phyloP scores from a whole-genome alignment of 2,329 filamentous ascomycete species.

The Colletotrichum sp. region DNA sequence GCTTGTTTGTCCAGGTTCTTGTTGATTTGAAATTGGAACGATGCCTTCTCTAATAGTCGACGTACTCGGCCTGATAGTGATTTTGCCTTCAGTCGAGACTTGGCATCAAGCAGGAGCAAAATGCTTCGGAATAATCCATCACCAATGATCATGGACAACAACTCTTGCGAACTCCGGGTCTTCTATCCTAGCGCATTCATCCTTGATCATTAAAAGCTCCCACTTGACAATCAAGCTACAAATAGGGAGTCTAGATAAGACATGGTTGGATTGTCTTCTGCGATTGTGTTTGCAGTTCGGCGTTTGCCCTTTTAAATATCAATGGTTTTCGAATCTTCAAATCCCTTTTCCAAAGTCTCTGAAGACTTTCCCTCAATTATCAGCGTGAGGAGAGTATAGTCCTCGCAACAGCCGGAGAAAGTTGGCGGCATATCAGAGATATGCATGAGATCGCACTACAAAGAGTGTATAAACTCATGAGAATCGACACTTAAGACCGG shows the following conservation, averaged over 20 bases:
- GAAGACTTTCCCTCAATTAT: rapidly evolving
- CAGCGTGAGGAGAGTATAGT: rapidly evolving
- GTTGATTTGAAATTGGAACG: too few species aligned
- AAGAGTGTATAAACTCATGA: neutral
- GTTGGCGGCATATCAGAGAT: neutral
- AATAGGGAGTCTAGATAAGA: neutral
- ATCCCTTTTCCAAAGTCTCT: neutral
- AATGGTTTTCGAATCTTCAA: neutral
- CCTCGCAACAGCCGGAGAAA: neutral
- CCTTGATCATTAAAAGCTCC: neutral
- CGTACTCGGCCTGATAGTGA: too few species aligned
- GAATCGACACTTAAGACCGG: neutral
- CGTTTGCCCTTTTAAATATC: neutral
- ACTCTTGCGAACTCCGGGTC: too few species aligned
- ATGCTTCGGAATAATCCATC: too few species aligned
- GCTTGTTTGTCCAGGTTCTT: rapidly evolving
- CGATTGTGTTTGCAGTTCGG: neutral
- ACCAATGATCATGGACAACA: too few species aligned
- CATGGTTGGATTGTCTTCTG: neutral
- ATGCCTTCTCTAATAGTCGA: too few species aligned
- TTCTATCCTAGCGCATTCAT: too few species aligned
- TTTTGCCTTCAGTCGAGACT: too few species aligned
- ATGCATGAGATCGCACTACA: neutral
- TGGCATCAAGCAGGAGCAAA: rapidly evolving
- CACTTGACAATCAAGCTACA: neutral